Evolutionary conservation across 768 basidiomycete species (phyloP).

Genomic region (Tulasnella sp.): DNA sequence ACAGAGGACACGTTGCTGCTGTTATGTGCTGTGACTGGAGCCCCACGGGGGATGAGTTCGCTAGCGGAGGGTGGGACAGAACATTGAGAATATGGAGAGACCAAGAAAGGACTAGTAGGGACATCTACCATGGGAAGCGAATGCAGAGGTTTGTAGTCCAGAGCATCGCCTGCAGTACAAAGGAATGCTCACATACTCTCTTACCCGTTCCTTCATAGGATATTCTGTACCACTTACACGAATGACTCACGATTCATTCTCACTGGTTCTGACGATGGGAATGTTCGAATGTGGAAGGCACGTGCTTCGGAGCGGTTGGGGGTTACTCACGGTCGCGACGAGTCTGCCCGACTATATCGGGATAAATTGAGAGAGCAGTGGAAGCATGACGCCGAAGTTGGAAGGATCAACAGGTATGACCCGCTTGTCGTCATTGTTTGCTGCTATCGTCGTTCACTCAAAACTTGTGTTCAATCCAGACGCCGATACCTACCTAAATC

Average conservation of each 20-base stretch:
- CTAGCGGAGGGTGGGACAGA: constrained; percentile 93
- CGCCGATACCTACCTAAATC: constrained; percentile 80
- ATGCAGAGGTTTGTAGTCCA: constrained; percentile 72
- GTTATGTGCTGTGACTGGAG: constrained; percentile 98
- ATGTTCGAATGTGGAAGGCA: constrained; percentile 91
- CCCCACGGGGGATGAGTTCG: constrained; percentile 91
- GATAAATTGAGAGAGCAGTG: constrained; percentile 81
- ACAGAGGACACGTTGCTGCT: constrained; percentile 94
- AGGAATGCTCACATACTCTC: neutral
- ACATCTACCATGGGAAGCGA: constrained; percentile 96
- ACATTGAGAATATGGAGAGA: constrained; percentile 91
- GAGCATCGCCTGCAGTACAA: neutral
- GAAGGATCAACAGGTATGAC: constrained; percentile 70
- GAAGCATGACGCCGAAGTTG: constrained; percentile 75
- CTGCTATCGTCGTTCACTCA: too few species aligned
- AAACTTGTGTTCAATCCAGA: constrained; percentile 33
- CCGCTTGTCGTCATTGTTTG: too few species aligned
- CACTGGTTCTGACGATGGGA: constrained; percentile 89
- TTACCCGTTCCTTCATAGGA: constrained; percentile 39
- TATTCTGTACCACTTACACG: constrained; percentile 82
- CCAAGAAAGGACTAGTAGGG: constrained; percentile 68
- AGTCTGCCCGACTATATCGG: constrained; percentile 87
- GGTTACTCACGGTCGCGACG: constrained; percentile 79
- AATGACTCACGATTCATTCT: constrained; percentile 86
- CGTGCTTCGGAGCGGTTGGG: constrained; percentile 89